Conservation (phyloP, 257 asterid genomes). For the Penstemon davidsonii region DNA sequence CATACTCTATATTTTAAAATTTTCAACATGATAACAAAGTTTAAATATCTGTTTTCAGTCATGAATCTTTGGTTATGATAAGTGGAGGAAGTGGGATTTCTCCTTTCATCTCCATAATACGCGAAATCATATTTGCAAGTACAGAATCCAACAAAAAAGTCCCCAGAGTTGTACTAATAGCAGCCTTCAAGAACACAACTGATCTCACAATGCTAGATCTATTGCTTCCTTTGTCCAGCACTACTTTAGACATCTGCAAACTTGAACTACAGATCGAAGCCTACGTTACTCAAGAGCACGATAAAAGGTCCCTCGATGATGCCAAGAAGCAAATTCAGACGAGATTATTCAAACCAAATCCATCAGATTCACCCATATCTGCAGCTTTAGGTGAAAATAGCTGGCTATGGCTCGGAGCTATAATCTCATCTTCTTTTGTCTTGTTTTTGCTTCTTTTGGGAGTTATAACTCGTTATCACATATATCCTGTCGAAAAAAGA, state of each 20-base stretch:
- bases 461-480: slow-evolving; percentile 29
- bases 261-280: slow-evolving; percentile 36
- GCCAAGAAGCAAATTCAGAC: slow-evolving; percentile 21
- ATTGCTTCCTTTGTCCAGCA: slow-evolving; percentile 31
- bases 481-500: slow-evolving; percentile 36
- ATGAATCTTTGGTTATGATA: slow-evolving; percentile 37
- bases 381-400: slow-evolving; percentile 31
- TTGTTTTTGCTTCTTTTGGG: slow-evolving; percentile 32
- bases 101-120: slow-evolving; percentile 40
- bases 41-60: slow-evolving; percentile 16
- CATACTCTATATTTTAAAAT: too few relatives aligned
- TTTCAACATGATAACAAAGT: too few relatives aligned
- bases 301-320: slow-evolving; percentile 10
- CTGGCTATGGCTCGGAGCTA: slow-evolving; percentile 40
- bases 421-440: slow-evolving; percentile 37
- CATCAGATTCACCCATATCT: slow-evolving; percentile 31
- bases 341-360: slow-evolving; percentile 29
- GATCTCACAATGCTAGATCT: slow-evolving; percentile 44
- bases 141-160: slow-evolving; percentile 15
- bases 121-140: slow-evolving; percentile 31
- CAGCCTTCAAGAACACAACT: slow-evolving; percentile 31
- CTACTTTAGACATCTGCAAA: slow-evolving; percentile 18
- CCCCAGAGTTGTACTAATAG: slow-evolving; percentile 33
- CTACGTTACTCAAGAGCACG: slow-evolving; percentile 40
- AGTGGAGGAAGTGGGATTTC: slow-evolving; percentile 49